These are phyloP conservation scores for Purpureocillium lavendulum DNA, from an alignment of 2,329 filamentous ascomycete genomes.

Conservation along the genomic window DNA sequence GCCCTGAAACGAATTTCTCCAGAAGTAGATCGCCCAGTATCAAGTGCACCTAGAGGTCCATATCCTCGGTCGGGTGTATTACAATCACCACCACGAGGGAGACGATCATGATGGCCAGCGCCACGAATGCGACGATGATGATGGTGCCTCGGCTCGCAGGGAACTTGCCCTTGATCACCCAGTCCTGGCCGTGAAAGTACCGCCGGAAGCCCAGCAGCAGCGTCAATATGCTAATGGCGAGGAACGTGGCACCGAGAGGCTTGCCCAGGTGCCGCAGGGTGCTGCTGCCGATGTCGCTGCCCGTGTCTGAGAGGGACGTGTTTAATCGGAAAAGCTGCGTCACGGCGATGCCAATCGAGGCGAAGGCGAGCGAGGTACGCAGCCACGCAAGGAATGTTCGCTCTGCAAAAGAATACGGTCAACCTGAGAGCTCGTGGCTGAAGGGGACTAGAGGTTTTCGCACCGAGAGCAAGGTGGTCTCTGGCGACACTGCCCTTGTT, in stretches of 20 bases:
- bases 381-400: slow-evolving; percentile 82
- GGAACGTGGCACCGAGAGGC: slow-evolving; percentile 67
- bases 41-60: neutral
- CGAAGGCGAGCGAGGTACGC: slow-evolving; percentile 72
- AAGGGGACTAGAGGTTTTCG: slow-evolving; percentile 6
- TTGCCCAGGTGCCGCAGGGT: slow-evolving; percentile 58
- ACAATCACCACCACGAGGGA: slow-evolving; percentile 52
- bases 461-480: slow-evolving; percentile 75
- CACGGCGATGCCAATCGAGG: slow-evolving; percentile 73
- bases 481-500: slow-evolving; percentile 79
- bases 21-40: no score
- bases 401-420: slow-evolving; percentile 39
- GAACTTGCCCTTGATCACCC: slow-evolving; percentile 73
- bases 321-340: slow-evolving; percentile 82
- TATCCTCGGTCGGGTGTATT: slow-evolving; percentile 31
- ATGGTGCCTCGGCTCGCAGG: slow-evolving; percentile 71
- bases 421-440: neutral
- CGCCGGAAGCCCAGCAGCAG: slow-evolving; percentile 70
- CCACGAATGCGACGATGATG: slow-evolving; percentile 57
- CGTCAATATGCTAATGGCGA: slow-evolving; percentile 67
- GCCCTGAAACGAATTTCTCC: no score
- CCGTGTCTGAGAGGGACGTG: slow-evolving; percentile 42
- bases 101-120: slow-evolving; percentile 53
- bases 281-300: slow-evolving; percentile 23
- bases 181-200: slow-evolving; percentile 71